These are phyloP conservation scores for Stemphylium vesicarium DNA, from an alignment of 2,329 filamentous ascomycete species.

Conservation along the genomic window DNA sequence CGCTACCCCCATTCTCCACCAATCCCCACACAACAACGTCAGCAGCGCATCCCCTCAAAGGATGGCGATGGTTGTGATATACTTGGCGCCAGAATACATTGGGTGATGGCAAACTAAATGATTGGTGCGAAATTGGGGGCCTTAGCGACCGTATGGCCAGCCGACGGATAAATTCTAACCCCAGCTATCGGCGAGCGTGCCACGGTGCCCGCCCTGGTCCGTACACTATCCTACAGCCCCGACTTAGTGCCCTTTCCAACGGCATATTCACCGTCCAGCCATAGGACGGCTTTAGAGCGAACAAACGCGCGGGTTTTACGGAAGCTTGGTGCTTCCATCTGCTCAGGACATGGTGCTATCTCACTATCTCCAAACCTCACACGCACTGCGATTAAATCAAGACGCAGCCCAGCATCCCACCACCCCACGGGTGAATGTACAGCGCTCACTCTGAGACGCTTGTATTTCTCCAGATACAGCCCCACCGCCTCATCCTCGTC, in stretches of 20 bases:
- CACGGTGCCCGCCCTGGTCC: constrained; percentile 30
- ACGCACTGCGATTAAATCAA: constrained; percentile 41
- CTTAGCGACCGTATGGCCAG: constrained; percentile 21
- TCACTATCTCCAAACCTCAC: constrained; percentile 41
- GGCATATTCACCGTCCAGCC: constrained; percentile 50
- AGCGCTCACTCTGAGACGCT: constrained; percentile 31
- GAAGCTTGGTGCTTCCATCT: constrained; percentile 40
- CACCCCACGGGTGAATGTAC: constrained; percentile 28
- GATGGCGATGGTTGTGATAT: constrained; percentile 10
- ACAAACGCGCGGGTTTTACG: constrained; percentile 42
- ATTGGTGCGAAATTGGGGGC: constrained; percentile 43
- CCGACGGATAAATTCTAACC: constrained; percentile 41
- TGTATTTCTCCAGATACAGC: constrained; percentile 34
- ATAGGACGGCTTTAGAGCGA: constrained; percentile 42
- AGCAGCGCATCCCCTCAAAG: constrained; percentile 28
- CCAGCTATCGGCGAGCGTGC: constrained; percentile 31
- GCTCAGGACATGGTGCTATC: constrained; percentile 40
- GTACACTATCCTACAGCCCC: constrained; percentile 32
- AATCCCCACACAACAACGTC: constrained; percentile 33
- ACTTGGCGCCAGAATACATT: constrained; percentile 27
- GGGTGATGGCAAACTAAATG: constrained; percentile 12
- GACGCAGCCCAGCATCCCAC: constrained; percentile 37
- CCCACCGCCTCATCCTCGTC: constrained; percentile 30
- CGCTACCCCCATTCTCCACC: constrained; percentile 34
- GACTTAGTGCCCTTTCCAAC: constrained; percentile 36